Evolutionary conservation across 1,284 basidiomycete species (phyloP), one percentile per base, ranked within the genome.

Genomic region (Fistulinella cinereoalba): DNA sequence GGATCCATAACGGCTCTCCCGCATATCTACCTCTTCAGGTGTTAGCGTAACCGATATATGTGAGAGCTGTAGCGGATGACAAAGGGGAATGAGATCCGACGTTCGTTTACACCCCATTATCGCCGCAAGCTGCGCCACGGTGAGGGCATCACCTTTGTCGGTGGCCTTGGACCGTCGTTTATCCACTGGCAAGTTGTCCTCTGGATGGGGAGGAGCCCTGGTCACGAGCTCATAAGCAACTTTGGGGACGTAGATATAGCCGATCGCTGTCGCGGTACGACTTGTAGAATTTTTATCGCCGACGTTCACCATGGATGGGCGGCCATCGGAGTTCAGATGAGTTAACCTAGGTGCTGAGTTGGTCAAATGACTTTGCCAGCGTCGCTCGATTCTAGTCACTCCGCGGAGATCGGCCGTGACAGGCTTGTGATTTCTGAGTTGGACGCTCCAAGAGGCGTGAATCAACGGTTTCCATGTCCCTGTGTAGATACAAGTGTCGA

Each of bases 31-130:
- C 21, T 31, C 31, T 48, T 82, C 76, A 11, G 79, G 75, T 2
- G 67, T 68, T 43, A 94, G 69, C 1, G 64, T 67, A 6, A 89
- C 87, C 19, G 80, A 71, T 44, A 93, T 71, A 53, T 88, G 81
- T 6, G 82, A 80, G 21, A 94, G 71, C 19, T 77, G 66, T 19
- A 95, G 70, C 1, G 90, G 84, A 65, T 95, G 92, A 57, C 92
- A 94, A 8, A 94, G 73, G 3, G 92, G 92, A 46, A 95, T 93
- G 37, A 93, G 74, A 34, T 83, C 81, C 22, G 86, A 73, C 1
- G 92, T 94, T 47, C 80, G 80, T 65, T 95, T 95, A 50, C 85
- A 81, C 8, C 77, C 91, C 84, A 92, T 92, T 62, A 94, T 89
- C 12, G 82, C 92, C 2, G 92, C 91, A 21, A 93, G 71, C 57